Percentiles rank a stretch among this genome's conserved stretches.
Evolutionary conservation across 2,329 filamentous ascomycete genomes (phyloP).

Genomic region (Aspergillus sp.): DNA sequence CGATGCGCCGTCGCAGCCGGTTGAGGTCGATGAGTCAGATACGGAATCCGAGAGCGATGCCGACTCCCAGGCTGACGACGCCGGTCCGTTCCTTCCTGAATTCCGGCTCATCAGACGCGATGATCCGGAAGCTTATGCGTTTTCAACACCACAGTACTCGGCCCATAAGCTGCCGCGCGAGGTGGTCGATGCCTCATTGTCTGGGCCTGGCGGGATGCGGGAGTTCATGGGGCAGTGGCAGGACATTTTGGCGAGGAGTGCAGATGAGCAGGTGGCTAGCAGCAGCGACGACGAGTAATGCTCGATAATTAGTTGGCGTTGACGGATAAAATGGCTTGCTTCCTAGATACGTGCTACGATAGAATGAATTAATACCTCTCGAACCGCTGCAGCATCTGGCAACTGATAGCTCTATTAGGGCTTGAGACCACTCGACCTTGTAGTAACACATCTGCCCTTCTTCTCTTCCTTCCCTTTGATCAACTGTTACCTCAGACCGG

Average conservation of each 20-base stretch:
- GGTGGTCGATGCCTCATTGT: slow-evolving; percentile 62
- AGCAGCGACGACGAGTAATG: slow-evolving; percentile 25
- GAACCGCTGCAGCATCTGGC: no score
- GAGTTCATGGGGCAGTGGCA: slow-evolving; percentile 74
- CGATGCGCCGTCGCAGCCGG: slow-evolving; percentile 4
- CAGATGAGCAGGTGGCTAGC: slow-evolving; percentile 28
- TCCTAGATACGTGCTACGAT: no score
- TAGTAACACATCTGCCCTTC: no score
- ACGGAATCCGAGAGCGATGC: slow-evolving; percentile 27
- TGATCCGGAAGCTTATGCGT: slow-evolving; percentile 81
- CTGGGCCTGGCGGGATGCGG: slow-evolving; percentile 64
- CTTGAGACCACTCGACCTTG: no score
- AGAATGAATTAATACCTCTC: no score
- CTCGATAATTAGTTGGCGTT: no score
- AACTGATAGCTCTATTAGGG: no score
- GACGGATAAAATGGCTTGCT: no score
- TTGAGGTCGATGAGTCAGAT: slow-evolving; percentile 19
- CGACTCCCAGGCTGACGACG: slow-evolving; percentile 44
- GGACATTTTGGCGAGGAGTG: slow-evolving; percentile 41
- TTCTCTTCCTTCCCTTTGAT: no score
- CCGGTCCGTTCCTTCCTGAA: slow-evolving; percentile 56
- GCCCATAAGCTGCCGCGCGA: slow-evolving; percentile 93
- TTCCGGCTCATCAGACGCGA: slow-evolving; percentile 72
- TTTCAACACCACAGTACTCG: slow-evolving; percentile 77
- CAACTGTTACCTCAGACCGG: no score